Evolutionary conservation across 2,329 filamentous ascomycete species (phyloP).

Genomic region (Cytospora paraplurivora): DNA sequence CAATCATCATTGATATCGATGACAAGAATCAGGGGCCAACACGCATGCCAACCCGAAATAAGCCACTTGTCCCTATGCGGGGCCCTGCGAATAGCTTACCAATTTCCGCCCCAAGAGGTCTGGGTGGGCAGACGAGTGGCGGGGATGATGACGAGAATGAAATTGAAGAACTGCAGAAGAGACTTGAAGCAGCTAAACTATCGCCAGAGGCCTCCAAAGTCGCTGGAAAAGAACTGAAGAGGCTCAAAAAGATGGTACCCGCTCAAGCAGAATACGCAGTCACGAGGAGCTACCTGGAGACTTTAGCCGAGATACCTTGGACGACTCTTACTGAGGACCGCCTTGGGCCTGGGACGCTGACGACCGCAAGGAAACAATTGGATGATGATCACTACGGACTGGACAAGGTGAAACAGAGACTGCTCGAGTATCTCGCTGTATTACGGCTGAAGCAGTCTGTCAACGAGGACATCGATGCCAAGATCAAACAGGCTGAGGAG

Average conservation of each 20-base stretch:
- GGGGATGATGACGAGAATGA: constrained; percentile 85
- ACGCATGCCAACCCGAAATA: constrained; percentile 36
- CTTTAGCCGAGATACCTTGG: constrained; percentile 93
- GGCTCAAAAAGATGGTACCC: constrained; percentile 92
- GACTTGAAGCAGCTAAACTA: constrained; percentile 77
- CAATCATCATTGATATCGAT: constrained; percentile 60
- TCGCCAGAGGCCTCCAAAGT: constrained; percentile 84
- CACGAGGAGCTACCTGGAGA: constrained; percentile 90
- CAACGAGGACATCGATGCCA: constrained; percentile 78
- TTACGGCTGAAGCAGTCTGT: constrained; percentile 90
- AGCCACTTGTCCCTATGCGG: constrained; percentile 33
- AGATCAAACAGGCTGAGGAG: constrained; percentile 70
- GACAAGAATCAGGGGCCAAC: constrained; percentile 54
- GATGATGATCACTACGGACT: constrained; percentile 96
- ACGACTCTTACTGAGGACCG: constrained; percentile 80
- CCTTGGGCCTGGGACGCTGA: constrained; percentile 77
- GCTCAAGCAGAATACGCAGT: constrained; percentile 96
- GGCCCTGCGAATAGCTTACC: constrained; percentile 32
- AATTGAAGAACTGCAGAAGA: constrained; percentile 87
- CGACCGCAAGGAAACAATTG: constrained; percentile 81
- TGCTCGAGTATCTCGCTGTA: constrained; percentile 96
- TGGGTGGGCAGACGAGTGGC: constrained; percentile 46
- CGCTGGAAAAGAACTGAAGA: constrained; percentile 84
- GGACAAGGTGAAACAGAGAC: constrained; percentile 94
- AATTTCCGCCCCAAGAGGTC: constrained; percentile 36